Base-by-base conservation (phyloP, 2,329 filamentous ascomycete genomes). In the Cladosporium velox region DNA sequence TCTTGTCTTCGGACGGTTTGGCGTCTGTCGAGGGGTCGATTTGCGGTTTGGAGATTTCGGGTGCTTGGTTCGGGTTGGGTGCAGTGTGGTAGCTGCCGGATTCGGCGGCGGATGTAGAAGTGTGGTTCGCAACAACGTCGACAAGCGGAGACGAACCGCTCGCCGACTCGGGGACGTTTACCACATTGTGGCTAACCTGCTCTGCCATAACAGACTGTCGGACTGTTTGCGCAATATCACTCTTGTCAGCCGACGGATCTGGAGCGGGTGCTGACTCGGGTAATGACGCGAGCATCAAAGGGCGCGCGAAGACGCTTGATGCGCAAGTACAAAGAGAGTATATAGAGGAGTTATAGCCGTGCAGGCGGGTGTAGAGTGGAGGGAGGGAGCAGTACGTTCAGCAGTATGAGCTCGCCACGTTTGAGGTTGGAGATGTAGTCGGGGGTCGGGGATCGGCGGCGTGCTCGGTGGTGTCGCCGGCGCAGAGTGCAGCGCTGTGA, bases 111-210 rank as follows among this genome's bases (percentile, higher is more conserved):
- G 81, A 82, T 80, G 82, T 82, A 80, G 81, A 84, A 82, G 81
- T 84, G 69, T 70, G 68, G 71, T 75, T 75, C 83, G 85, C 86
- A 88, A 84, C 82, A 81, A 83, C 86, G 86, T 87, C 87, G 85
- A 86, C 86, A 82, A 85, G 84, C 74, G 74, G 71, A 83, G 83
- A 83, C 77, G 80, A 78, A 78, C 83, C 85, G 84, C 85, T 85
- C 81, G 86, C 83, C 86, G 87, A 89, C 87, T 84, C 83, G 83
- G 85, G 83, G 85, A 87, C 83, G 83, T 87, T 87, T 88, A 89
- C 87, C 87, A 88, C 87, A 89, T 89, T 84, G 81, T 87, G 86
- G 85, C 81, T 83, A 77, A 81, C 85, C 85, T 87, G 85, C 86
- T 88, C 87, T 88, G 87, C 87, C 87, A 89, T 89, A 88, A 89